Base-by-base conservation (phyloP, 345 rosid genomes). In the Corchorus capsularis region DNA sequence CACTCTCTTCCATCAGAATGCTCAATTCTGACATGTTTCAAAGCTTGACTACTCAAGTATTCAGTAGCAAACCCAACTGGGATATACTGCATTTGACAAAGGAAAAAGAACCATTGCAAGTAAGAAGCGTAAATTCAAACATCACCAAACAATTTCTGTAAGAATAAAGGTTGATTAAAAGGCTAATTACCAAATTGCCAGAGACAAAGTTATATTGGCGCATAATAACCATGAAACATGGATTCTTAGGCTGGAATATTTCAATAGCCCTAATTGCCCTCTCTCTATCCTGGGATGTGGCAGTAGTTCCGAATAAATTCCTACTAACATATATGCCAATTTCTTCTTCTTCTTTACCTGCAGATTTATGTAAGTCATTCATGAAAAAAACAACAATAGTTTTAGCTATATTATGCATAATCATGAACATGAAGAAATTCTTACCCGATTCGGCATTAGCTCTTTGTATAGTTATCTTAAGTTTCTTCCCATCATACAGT, bases 191-290 rank as follows among this genome's bases (percentile, higher is more conserved):
- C 63, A 59, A 19, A 2, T 7, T 6, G 7, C 12, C 9, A 8
- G 27, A 7, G 20, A 0, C 11, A 19, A 59, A 59, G 35, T 59
- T 59, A 12, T 11, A 7, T 13, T 6, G 54, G 13, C 14, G 63
- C 73, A 88, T 46, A 46, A 80, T 47, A 43, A 80, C 74, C 82
- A 78, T 70, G 82, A 83, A 86, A 47, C 79, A 79, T 22, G 88
- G 87, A 56, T 78, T 84, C 17, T 49, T 71, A 13, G 88, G 88
- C 78, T 78, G 80, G 64, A 73, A 80, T 78, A 54, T 73, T 73
- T 75, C 75, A 34, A 83, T 86, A 54, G 85, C 74, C 60, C 56
- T 54, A 6, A 86, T 68, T 45, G 85, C 87, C 69, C 82, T 81
- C n/a, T 69, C 80, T 75, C 84, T 81, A 27, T 72, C 71, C 70